Percentiles rank a stretch among this genome's conserved stretches.
phyloP scores from a whole-genome alignment of 164 flowering plant species.

The Akebia trifoliata region DNA sequence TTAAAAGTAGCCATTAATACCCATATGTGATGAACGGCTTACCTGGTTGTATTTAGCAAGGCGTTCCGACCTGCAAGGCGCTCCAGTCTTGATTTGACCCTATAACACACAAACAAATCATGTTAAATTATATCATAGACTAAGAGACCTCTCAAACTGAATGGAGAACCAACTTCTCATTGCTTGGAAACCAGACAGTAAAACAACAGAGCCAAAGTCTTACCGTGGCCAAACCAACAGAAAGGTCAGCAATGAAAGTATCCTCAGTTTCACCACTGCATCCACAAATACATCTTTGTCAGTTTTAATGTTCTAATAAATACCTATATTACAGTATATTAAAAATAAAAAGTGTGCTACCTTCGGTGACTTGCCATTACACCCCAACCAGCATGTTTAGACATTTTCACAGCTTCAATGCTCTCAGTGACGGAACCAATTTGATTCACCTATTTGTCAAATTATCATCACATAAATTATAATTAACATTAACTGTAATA shows the following conservation, averaged over 20 bases:
- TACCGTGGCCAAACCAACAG: slow-evolving; percentile 48
- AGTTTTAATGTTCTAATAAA: not conserved
- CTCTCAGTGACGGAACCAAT: slow-evolving; percentile 43
- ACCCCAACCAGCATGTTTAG: slow-evolving; percentile 44
- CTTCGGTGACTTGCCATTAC: slow-evolving; percentile 43
- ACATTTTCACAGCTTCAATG: slow-evolving; percentile 41
- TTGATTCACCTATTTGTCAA: slow-evolving; percentile 33
- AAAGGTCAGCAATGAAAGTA: slow-evolving; percentile 44
- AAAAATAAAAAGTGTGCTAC: slow-evolving; percentile 8
- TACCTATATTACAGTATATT: not conserved
- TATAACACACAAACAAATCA: slow-evolving; percentile 8
- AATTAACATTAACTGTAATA: too few relatives aligned
- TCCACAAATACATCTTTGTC: not conserved
- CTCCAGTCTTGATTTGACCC: slow-evolving; percentile 43
- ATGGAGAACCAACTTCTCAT: not conserved
- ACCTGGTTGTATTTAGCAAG: slow-evolving; percentile 45
- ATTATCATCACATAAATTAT: too few relatives aligned
- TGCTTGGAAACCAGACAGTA: not conserved
- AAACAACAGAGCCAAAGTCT: not conserved
- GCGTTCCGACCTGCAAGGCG: slow-evolving; percentile 43
- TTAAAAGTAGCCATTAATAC: not conserved
- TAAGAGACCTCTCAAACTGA: not conserved
- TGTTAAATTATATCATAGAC: too few relatives aligned
- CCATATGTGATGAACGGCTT: not conserved
- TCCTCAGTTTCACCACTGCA: slow-evolving; percentile 49